These are phyloP conservation scores for Talaromyces piceae DNA, from an alignment of 2,329 filamentous ascomycete genomes.

Conservation along the genomic window DNA sequence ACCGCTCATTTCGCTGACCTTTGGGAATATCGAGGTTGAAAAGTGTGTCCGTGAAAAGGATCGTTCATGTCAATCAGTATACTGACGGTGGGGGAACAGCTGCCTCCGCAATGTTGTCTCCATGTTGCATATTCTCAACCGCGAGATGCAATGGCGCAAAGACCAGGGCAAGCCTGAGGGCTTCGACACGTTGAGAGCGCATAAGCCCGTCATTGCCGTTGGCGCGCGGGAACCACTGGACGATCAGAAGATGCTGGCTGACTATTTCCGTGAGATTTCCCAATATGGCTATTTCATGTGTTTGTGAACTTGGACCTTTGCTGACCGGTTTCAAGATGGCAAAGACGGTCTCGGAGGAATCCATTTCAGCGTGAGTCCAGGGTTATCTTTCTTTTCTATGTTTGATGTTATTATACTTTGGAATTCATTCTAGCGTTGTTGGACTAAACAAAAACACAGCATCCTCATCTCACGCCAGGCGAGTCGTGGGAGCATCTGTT, in stretches of 20 bases:
- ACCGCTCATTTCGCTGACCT: constrained; percentile 78
- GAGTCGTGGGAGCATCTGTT: constrained; percentile 69
- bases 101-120: constrained; percentile 84
- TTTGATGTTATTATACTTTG: neutral
- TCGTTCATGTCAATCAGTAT: neutral
- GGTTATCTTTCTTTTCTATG: neutral
- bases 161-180: constrained; percentile 59
- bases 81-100: constrained; percentile 37
- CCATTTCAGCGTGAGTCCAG: constrained; percentile 45
- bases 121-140: constrained; percentile 84
- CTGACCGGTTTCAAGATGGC: constrained; percentile 50
- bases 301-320: neutral
- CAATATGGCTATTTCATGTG: neutral
- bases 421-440: too few species aligned
- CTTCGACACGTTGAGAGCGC: constrained; percentile 63
- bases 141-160: constrained; percentile 78
- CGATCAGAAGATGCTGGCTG: constrained; percentile 69
- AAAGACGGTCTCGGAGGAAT: constrained; percentile 70
- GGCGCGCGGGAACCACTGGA: constrained; percentile 80
- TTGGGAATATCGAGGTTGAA: constrained; percentile 84
- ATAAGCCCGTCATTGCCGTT: constrained; percentile 76
- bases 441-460: too few species aligned
- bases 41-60: constrained; percentile 45
- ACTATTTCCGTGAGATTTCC: constrained; percentile 71
- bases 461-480: constrained; percentile 66